These are phyloP conservation scores for Aureobasidium sp. DNA, from an alignment of 2,329 filamentous ascomycete species.

Conservation along the genomic window DNA sequence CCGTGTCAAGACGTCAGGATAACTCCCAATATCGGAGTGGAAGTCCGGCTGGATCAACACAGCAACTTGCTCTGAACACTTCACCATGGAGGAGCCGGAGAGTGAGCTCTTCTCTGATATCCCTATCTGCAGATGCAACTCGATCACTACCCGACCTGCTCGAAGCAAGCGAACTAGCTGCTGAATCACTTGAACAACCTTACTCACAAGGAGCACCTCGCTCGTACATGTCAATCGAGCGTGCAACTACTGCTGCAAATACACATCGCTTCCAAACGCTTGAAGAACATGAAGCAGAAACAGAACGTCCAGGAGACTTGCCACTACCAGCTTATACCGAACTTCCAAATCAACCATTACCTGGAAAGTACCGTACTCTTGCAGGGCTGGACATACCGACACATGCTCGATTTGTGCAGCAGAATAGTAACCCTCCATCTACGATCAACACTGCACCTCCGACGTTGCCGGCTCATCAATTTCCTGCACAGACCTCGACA, in stretches of 20 bases:
- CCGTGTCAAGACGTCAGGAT: slow-evolving; percentile 24
- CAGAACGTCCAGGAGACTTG: slow-evolving; percentile 76
- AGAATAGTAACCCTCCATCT: slow-evolving; percentile 5
- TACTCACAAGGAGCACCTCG: slow-evolving; percentile 38
- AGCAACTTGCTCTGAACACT: neutral
- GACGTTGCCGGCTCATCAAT: slow-evolving; percentile 2
- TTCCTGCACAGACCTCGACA: neutral
- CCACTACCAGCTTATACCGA: slow-evolving; percentile 82
- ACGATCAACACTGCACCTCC: slow-evolving; percentile 22
- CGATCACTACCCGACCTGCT: slow-evolving; percentile 35
- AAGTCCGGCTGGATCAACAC: neutral
- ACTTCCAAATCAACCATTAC: slow-evolving; percentile 51
- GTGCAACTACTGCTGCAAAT: slow-evolving; percentile 69
- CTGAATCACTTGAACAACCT: slow-evolving; percentile 36
- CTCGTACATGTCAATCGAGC: slow-evolving; percentile 35
- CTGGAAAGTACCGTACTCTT: slow-evolving; percentile 38
- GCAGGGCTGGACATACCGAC: slow-evolving; percentile 37
- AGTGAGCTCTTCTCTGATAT: slow-evolving; percentile 17
- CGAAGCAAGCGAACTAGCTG: slow-evolving; percentile 32
- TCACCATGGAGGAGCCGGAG: slow-evolving; percentile 20
- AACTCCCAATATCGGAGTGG: neutral
- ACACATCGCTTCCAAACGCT: slow-evolving; percentile 72
- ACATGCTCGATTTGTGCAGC: slow-evolving; percentile 6
- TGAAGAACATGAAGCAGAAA: slow-evolving; percentile 55
- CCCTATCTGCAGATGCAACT: slow-evolving; percentile 24